Percentiles rank a stretch among this genome's conserved stretches.
These are phyloP conservation scores for Viridothelium virens DNA, from an alignment of 495 filamentous ascomycete species.

Conservation along the genomic window DNA sequence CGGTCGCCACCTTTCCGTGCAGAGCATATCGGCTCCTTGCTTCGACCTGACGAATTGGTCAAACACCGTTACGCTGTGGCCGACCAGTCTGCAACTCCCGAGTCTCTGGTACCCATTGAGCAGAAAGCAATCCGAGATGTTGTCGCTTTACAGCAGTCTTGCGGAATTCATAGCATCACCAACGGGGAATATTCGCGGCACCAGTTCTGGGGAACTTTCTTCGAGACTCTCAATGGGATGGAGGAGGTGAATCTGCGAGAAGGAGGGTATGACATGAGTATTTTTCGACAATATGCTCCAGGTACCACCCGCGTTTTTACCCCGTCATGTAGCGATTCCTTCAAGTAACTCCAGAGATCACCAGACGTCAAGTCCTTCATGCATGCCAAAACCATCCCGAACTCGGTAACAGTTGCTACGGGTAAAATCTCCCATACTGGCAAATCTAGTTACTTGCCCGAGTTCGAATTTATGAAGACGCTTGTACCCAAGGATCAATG, in stretches of 20 bases:
- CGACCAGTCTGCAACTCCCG: slow-evolving; percentile 21
- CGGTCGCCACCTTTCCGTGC: background rate
- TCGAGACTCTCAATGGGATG: slow-evolving; percentile 34
- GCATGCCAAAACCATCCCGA: slow-evolving; percentile 34
- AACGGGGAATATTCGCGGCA: slow-evolving; percentile 31
- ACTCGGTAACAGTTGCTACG: slow-evolving; percentile 37
- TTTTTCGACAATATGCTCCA: slow-evolving; percentile 35
- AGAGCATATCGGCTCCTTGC: slow-evolving; percentile 33
- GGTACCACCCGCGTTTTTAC: background rate
- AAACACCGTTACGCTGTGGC: slow-evolving; percentile 33
- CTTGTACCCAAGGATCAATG: slow-evolving; percentile 42
- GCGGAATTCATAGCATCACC: slow-evolving; percentile 29
- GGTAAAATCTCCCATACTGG: slow-evolving; percentile 38
- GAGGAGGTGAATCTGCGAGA: slow-evolving; percentile 28
- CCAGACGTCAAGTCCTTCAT: slow-evolving; percentile 33
- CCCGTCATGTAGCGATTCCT: background rate
- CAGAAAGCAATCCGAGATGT: slow-evolving; percentile 32
- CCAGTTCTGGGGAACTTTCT: slow-evolving; percentile 35
- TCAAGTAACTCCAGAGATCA: background rate
- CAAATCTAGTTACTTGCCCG: slow-evolving; percentile 44
- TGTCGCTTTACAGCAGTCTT: slow-evolving; percentile 33
- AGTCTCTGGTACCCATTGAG: slow-evolving; percentile 27
- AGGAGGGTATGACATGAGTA: slow-evolving; percentile 27
- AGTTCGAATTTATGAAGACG: slow-evolving; percentile 50
- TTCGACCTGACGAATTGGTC: slow-evolving; percentile 33